phyloP scores from a whole-genome alignment of 129 eudicot species.

The Silybum marianum region DNA sequence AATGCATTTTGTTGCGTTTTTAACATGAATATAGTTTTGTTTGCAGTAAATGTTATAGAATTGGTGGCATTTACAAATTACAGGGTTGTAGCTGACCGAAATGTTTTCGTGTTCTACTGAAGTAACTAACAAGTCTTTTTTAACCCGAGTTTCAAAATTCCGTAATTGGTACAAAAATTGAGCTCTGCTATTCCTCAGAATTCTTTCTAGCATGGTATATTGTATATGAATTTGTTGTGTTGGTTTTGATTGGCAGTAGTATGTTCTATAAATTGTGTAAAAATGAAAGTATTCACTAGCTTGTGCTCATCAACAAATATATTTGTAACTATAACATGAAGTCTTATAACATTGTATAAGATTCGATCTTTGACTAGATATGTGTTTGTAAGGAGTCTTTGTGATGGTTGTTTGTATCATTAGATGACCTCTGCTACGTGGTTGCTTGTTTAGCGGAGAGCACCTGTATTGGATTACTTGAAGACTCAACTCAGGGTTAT shows the following conservation, averaged over 20 bases:
- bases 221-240: not conserved
- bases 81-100: not conserved
- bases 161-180: not conserved
- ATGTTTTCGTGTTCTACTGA: not conserved
- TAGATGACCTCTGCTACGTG: not conserved
- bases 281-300: not conserved
- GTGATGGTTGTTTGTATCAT: slow-evolving; percentile 14
- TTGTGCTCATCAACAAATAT: not conserved
- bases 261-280: not conserved
- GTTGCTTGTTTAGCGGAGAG: not conserved
- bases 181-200: not conserved
- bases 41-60: not conserved
- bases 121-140: not conserved
- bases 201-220: not conserved
- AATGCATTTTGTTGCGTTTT: not conserved
- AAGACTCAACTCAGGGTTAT: slow-evolving; percentile 10
- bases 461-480: slow-evolving; percentile 11
- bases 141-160: not conserved
- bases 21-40: not conserved
- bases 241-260: not conserved
- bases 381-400: slow-evolving; percentile 1
- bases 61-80: not conserved
- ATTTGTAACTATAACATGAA: not conserved
- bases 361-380: not conserved
- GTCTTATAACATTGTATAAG: not conserved